These are phyloP conservation scores for Wickerhamiella cacticola DNA, from an alignment of 805 yeast genomes.

Conservation along the genomic window DNA sequence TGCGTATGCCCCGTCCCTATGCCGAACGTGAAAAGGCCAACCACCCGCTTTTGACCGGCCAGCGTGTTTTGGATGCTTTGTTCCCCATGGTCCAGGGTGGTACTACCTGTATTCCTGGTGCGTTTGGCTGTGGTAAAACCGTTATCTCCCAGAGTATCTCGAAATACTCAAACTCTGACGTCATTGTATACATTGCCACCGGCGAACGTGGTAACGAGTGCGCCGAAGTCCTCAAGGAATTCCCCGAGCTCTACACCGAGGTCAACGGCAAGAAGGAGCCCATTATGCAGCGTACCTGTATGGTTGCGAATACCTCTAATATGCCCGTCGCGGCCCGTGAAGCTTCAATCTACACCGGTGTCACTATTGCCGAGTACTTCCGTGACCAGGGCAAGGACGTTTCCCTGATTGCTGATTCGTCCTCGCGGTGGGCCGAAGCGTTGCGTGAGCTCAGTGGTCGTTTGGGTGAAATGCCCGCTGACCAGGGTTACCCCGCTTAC, in stretches of 20 bases:
- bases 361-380: slow-evolving; percentile 96
- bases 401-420: slow-evolving; percentile 98
- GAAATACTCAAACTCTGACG: slow-evolving; percentile 94
- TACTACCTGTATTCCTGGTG: slow-evolving; percentile 99
- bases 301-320: slow-evolving; percentile 96
- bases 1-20: slow-evolving; percentile 98
- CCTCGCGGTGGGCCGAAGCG: slow-evolving; percentile 99
- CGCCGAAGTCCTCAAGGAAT: slow-evolving; percentile 99
- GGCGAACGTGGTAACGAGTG: slow-evolving; percentile 98
- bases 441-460: slow-evolving; percentile 99
- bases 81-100: slow-evolving; percentile 99
- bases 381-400: slow-evolving; percentile 99
- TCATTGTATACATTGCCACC: slow-evolving; percentile 88
- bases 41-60: slow-evolving; percentile 93
- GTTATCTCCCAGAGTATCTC: slow-evolving; percentile 96
- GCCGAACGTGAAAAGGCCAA: slow-evolving; percentile 89
- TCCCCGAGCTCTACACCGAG: slow-evolving; percentile 94
- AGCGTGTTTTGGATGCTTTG: slow-evolving; percentile 93
- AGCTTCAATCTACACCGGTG: slow-evolving; percentile 98
- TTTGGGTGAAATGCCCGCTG: slow-evolving; percentile 99
- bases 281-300: slow-evolving; percentile 97
- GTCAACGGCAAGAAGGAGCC: slow-evolving; percentile 91
- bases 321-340: slow-evolving; percentile 99
- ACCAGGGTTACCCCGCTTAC: slow-evolving; percentile 99
- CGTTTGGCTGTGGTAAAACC: slow-evolving; percentile 98